phyloP scores from a whole-genome alignment of 2,329 filamentous ascomycete genomes.

The Verticillium nonalfalfae region DNA sequence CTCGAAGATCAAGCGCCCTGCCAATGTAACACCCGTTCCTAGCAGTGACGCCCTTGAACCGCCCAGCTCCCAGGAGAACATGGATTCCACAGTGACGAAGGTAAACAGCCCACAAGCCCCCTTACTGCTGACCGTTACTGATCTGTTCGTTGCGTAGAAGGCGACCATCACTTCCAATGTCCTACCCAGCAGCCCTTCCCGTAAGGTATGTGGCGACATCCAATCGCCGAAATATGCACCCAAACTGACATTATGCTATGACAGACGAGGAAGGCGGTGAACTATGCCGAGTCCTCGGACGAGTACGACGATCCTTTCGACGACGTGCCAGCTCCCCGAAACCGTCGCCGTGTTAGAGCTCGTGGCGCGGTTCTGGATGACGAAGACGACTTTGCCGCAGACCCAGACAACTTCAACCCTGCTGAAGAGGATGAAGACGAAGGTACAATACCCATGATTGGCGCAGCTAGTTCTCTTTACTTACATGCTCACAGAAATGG shows the following conservation, averaged over 20 bases:
- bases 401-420: constrained; percentile 42
- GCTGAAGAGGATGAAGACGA: constrained; percentile 58
- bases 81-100: constrained; percentile 36
- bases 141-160: constrained; percentile 28
- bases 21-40: constrained; percentile 63
- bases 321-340: constrained; percentile 29
- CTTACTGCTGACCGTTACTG: constrained; percentile 34
- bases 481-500: constrained; percentile 49
- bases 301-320: constrained; percentile 70
- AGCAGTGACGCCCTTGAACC: constrained; percentile 72
- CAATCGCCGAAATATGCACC: background rate
- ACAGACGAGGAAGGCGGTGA: constrained; percentile 54
- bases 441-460: constrained; percentile 28
- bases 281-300: constrained; percentile 80
- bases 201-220: constrained; percentile 55
- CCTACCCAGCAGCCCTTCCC: constrained; percentile 64
- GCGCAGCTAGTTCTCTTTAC: background rate
- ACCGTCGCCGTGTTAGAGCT: constrained; percentile 31
- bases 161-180: constrained; percentile 32
- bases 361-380: constrained; percentile 59
- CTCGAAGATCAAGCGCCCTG: constrained; percentile 28
- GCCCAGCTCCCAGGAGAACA: constrained; percentile 60
- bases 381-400: constrained; percentile 67
- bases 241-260: background rate
- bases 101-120: constrained; percentile 40